phyloP scores from a whole-genome alignment of 2,329 filamentous ascomycete species.

The Sporothrix dimorphospora region DNA sequence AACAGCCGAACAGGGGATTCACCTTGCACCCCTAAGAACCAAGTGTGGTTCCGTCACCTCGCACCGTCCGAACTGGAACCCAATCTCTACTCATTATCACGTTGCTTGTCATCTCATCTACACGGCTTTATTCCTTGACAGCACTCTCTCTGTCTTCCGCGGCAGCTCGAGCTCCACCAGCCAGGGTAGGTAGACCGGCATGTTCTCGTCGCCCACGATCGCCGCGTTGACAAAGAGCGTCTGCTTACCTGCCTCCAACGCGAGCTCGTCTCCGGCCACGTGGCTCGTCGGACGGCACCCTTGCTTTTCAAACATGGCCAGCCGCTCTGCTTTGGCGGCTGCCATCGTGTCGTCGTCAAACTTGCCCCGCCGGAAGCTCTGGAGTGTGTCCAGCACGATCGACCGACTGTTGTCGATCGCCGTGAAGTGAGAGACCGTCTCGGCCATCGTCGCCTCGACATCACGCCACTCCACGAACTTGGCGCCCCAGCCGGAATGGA shows the following conservation, averaged over 20 bases:
- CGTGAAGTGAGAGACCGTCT: constrained; percentile 48
- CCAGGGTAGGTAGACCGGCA: background rate
- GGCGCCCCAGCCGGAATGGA: constrained; percentile 64
- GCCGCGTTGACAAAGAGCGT: constrained; percentile 62
- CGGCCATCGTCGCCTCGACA: background rate
- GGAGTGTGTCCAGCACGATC: constrained; percentile 43
- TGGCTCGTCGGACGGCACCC: constrained; percentile 42
- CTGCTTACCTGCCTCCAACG: constrained; percentile 44
- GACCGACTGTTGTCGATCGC: constrained; percentile 53
- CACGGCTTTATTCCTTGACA: too few species aligned
- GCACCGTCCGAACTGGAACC: too few species aligned
- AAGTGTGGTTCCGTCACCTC: too few species aligned
- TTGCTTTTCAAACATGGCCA: constrained; percentile 15
- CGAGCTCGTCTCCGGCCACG: constrained; percentile 38
- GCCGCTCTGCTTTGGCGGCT: background rate
- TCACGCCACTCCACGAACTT: constrained; percentile 56
- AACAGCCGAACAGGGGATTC: too few species aligned
- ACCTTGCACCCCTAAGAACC: too few species aligned
- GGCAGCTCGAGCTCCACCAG: background rate
- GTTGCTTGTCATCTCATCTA: too few species aligned
- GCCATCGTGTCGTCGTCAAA: constrained; percentile 18
- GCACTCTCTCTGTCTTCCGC: too few species aligned
- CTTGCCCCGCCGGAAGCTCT: constrained; percentile 33
- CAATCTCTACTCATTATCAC: too few species aligned
- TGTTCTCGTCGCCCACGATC: constrained; percentile 41